Conservation (phyloP, 257 asterid genomes). For the Solanum lycopersicoides region DNA sequence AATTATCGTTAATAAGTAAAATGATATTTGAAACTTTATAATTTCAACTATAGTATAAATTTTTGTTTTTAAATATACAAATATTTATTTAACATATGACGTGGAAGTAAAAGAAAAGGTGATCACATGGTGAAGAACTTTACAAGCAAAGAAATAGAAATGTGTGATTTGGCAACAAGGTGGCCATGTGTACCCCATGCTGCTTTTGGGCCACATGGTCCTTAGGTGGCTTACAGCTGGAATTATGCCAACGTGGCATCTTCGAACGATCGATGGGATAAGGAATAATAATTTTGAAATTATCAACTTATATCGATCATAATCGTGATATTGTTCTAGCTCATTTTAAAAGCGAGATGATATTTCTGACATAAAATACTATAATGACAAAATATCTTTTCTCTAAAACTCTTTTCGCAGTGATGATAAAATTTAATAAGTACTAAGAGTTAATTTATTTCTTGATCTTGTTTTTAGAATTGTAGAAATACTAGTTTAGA, state of each 20-base stretch:
- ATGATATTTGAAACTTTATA: too few relatives aligned
- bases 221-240: background rate
- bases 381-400: too few relatives aligned
- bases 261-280: background rate
- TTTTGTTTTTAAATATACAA: too few relatives aligned
- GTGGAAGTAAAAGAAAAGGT: background rate
- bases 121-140: background rate
- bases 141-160: background rate
- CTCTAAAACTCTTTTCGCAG: too few relatives aligned
- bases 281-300: background rate
- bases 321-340: background rate
- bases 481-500: background rate
- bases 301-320: background rate
- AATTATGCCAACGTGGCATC: background rate
- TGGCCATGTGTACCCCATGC: conserved; percentile 1
- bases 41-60: too few relatives aligned
- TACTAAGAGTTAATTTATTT: too few relatives aligned
- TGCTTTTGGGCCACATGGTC: background rate
- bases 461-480: background rate
- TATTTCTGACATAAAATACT: background rate
- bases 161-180: background rate
- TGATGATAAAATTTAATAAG: too few relatives aligned
- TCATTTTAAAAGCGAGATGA: accelerated
- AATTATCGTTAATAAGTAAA: background rate
- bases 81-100: background rate